Evolutionary conservation across 768 basidiomycete species (phyloP), one percentile per base, ranked within the genome.

Genomic region (Trametes coccinea): DNA sequence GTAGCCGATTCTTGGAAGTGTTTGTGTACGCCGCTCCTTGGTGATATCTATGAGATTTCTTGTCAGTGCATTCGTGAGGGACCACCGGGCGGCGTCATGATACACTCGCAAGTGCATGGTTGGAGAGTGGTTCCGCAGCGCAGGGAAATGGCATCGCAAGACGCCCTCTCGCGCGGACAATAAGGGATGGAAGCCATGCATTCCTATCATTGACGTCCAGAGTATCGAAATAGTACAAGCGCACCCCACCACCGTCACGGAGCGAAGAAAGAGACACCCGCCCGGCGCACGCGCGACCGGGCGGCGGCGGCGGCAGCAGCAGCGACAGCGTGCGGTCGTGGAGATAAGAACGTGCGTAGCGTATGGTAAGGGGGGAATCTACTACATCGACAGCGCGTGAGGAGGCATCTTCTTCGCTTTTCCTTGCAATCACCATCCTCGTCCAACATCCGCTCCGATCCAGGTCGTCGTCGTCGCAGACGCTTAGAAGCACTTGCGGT

Each of bases 201-300:
- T 57, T 64, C 90, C 86, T 73, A 88, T 86, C 75, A 89, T 87
- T 86, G 85, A 66, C 29, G 43, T 61, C 37, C 30, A 47, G 44
- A 61, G 29, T 40, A 54, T 66, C 16, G 59, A 54, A 57, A 64
- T 59, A 59, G 52, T 57, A 64, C 61, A 53, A 53, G 10, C 61
- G 62, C 51, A 59, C 63, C 45, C 64, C 49, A 55, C 61, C 62
- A 49, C 50, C 58, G 62, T 51, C 53, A 54, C 51, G 44, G 56
- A 52, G 59, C 57, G 53, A 59, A 52, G 16, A 39, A 17, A 11
- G 17, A 43, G 34, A 40, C 34, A 55, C 44, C 40, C 9, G 16
- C 54, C 13, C 43, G 54, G 49, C 53, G 59, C 49, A 53, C 10
- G 50, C 27, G 62, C 67, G 78, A 74, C 50, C 49, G 68, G 78